These are phyloP conservation scores for Arctostaphylos glauca DNA, from an alignment of 148 eudicot species.

Conservation along the genomic window DNA sequence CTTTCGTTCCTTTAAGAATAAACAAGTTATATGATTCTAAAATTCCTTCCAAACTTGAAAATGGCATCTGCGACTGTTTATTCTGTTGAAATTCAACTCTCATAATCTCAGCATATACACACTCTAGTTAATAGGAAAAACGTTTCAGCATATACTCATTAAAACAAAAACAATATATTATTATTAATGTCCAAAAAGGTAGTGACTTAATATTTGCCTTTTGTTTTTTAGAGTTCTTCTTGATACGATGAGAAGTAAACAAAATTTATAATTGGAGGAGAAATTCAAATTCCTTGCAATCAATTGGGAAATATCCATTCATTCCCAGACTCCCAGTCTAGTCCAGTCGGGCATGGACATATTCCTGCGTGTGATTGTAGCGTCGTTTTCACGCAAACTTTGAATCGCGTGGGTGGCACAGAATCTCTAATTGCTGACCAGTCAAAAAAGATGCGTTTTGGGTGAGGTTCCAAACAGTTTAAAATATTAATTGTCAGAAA, in stretches of 20 bases:
- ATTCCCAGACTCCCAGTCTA: too few relatives aligned
- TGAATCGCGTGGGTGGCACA: not conserved
- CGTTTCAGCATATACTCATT: not conserved
- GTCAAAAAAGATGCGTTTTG: not conserved
- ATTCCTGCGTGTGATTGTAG: not conserved
- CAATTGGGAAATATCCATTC: too few relatives aligned
- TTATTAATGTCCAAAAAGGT: too few relatives aligned
- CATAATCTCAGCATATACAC: not conserved
- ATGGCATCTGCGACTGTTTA: not conserved
- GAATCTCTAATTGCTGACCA: conserved; percentile 7
- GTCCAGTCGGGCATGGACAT: not conserved
- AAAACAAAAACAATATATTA: too few relatives aligned
- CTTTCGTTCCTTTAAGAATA: not conserved
- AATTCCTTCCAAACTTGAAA: not conserved
- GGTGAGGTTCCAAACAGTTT: not conserved
- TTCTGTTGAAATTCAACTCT: not conserved
- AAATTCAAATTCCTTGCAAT: not conserved
- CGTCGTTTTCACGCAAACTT: not conserved
- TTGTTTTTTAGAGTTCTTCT: too few relatives aligned
- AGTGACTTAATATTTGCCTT: too few relatives aligned
- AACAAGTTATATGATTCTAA: not conserved
- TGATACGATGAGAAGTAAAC: too few relatives aligned
- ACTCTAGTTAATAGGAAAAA: not conserved
- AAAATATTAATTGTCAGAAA: too few relatives aligned
- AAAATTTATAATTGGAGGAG: too few relatives aligned